Percentiles rank a stretch among this genome's conserved stretches.
These are phyloP conservation scores for Amaranthus hypochondriacus DNA, from an alignment of 148 eudicot genomes.

Conservation along the genomic window DNA sequence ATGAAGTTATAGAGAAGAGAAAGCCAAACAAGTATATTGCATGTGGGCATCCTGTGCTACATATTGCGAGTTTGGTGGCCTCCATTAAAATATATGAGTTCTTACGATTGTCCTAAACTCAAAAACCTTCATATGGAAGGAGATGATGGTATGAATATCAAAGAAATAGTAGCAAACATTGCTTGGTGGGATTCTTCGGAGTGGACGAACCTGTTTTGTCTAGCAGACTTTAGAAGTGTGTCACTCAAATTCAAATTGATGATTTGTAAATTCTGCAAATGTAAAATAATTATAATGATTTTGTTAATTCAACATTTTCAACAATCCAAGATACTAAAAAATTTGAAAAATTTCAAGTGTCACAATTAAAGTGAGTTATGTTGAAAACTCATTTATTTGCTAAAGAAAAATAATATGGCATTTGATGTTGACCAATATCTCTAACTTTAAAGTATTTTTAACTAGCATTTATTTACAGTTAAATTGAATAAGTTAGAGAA, in stretches of 20 bases:
- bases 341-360: too few species aligned
- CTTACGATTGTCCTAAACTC: conserved; percentile 25
- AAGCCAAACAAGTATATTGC: too few species aligned
- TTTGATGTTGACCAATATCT: too few species aligned
- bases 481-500: too few species aligned
- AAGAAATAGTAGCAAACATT: conserved; percentile 24
- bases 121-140: conserved; percentile 17
- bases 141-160: conserved; percentile 13
- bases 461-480: too few species aligned
- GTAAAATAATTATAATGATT: not conserved
- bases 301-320: not conserved
- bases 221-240: conserved; percentile 1
- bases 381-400: too few species aligned
- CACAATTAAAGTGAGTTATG: too few species aligned
- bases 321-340: too few species aligned
- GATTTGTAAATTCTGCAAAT: conserved; percentile 7
- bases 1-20: too few species aligned
- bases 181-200: conserved; percentile 28
- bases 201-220: conserved; percentile 13
- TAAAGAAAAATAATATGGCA: too few species aligned
- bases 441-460: too few species aligned
- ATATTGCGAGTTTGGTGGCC: conserved; percentile 24
- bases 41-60: not conserved
- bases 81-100: conserved; percentile 13
- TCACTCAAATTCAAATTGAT: conserved; percentile 11